Evolutionary conservation across 768 basidiomycete genomes (phyloP).

Genomic region (Xerocomus potaroensis): DNA sequence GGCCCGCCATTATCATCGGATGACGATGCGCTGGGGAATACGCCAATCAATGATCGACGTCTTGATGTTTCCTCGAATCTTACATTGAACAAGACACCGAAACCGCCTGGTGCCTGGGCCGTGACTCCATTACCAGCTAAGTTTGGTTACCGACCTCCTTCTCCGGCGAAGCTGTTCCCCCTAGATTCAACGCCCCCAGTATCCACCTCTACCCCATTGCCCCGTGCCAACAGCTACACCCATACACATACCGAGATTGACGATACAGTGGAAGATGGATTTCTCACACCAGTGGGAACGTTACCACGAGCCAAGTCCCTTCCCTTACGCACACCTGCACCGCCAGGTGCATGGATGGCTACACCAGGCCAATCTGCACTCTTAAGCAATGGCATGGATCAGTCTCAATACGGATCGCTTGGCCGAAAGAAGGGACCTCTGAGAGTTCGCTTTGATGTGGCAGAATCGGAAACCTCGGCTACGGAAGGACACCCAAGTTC

Average conservation of each 20-base stretch:
- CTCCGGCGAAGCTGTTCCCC: slow-evolving; percentile 16
- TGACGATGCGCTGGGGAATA: slow-evolving; percentile 38
- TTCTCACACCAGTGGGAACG: slow-evolving; percentile 44
- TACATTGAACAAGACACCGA: slow-evolving; percentile 41
- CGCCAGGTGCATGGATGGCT: slow-evolving; percentile 62
- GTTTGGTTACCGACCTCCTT: slow-evolving; percentile 9
- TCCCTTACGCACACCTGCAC: slow-evolving; percentile 56
- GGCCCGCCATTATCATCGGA: slow-evolving; percentile 55
- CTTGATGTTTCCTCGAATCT: slow-evolving; percentile 19
- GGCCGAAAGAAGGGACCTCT: slow-evolving; percentile 50
- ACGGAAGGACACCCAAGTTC: slow-evolving; percentile 25
- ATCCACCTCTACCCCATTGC: slow-evolving; percentile 25
- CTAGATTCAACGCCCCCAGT: slow-evolving; percentile 25
- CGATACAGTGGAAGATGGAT: slow-evolving; percentile 20
- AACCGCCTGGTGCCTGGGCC: slow-evolving; percentile 44
- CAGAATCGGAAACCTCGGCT: slow-evolving; percentile 31
- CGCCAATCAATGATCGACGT: slow-evolving; percentile 19
- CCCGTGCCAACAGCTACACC: slow-evolving; percentile 12
- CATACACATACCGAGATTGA: slow-evolving; percentile 16
- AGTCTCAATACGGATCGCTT: slow-evolving; percentile 32
- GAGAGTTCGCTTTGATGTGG: slow-evolving; percentile 70
- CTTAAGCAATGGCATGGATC: slow-evolving; percentile 16
- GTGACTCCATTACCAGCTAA: slow-evolving; percentile 34
- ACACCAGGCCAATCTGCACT: slow-evolving; percentile 44
- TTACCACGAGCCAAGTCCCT: slow-evolving; percentile 46